Evolutionary conservation across 306 rosid genomes (phyloP).

Genomic region (Lathyrus tuberosus): DNA sequence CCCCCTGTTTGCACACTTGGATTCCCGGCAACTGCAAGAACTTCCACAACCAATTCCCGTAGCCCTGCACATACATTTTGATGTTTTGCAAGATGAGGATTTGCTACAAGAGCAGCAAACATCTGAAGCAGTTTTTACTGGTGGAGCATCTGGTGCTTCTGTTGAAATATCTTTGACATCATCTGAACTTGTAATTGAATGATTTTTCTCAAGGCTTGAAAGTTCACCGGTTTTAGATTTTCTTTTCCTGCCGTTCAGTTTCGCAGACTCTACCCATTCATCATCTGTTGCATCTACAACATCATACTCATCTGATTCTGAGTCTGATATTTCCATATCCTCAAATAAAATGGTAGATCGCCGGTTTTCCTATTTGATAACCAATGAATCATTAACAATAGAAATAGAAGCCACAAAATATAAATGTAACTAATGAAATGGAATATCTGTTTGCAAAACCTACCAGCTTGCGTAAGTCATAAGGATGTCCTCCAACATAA

Average conservation of each 20-base stretch:
- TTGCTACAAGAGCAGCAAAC: conserved; percentile 84
- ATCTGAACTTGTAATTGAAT: conserved; percentile 33
- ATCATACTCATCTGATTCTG: conserved; percentile 64
- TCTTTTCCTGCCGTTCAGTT: conserved; percentile 46
- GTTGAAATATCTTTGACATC: conserved; percentile 43
- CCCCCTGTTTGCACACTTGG: conserved; percentile 75
- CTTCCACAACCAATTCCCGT: conserved; percentile 60
- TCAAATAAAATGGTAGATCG: conserved; percentile 64
- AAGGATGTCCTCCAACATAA: conserved; percentile 60
- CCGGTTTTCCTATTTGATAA: conserved; percentile 62
- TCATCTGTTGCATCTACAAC: conserved; percentile 47
- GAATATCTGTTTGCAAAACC: conserved; percentile 16
- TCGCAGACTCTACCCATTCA: conserved; percentile 57
- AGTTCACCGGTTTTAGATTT: conserved; percentile 51
- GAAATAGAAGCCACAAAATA: conserved; percentile 1
- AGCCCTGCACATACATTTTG: conserved; percentile 69
- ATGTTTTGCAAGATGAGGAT: conserved; percentile 76
- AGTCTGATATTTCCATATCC: conserved; percentile 75
- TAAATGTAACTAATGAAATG: not conserved
- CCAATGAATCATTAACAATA: conserved; percentile 15
- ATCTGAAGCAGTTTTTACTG: conserved; percentile 38
- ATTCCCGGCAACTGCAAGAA: conserved; percentile 67
- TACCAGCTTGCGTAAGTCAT: conserved; percentile 88
- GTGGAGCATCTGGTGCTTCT: conserved; percentile 39
- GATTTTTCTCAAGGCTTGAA: conserved; percentile 42